Evolutionary conservation across 2,329 filamentous ascomycete species (phyloP), one percentile per base, ranked within the genome.

Genomic region (Epichloe aotearoae): DNA sequence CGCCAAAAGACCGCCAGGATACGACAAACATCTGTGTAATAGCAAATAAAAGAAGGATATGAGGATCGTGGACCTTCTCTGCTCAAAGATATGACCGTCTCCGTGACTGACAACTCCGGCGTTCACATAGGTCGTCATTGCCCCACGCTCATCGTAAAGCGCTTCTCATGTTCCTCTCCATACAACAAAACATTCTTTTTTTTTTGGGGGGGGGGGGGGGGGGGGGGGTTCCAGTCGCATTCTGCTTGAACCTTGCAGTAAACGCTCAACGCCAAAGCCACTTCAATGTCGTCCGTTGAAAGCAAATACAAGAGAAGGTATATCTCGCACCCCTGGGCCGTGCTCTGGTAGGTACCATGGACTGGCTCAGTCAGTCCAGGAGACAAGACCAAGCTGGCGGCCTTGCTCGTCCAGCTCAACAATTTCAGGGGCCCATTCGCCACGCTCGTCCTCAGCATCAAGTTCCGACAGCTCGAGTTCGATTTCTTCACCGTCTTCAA

Each of bases 341-440:
- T n/a, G 36, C 12, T 38, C 36, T 38, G 5, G 15, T n/a, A 8
- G 14, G 15, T n/a, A n/a, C 15, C 36, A 38, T n/a, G 5, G n/a
- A 38, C 33, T 19, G 17, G n/a, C 14, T 23, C 14, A 66, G 49
- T 66, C 61, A 12, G 55, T 58, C 71, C 73, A 79, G 6, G 74
- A 76, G 14, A 80, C 65, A 49, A 79, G 59, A 37, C 72, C 77
- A 5, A 69, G 65, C 60, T 77, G 71, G 20, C 70, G 66, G n/a
- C 77, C 76, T 43, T 71, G 53, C 46, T 73, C 74, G 50, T 79
- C 75, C 37, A 78, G 53, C 51, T 76, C 69, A 5, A 80, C 75
- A 37, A 80, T 62, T 17, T 75, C 69, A 1, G 76, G 74, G 14
- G 72, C 71, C 56, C 73, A 77, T 53, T 79, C 76, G 15, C 75